A percentile compares a stretch with the other conserved stretches of the same genome.
These are phyloP conservation scores for Parmelia sp. DNA, from an alignment of 495 filamentous ascomycete species.

Conservation along the genomic window DNA sequence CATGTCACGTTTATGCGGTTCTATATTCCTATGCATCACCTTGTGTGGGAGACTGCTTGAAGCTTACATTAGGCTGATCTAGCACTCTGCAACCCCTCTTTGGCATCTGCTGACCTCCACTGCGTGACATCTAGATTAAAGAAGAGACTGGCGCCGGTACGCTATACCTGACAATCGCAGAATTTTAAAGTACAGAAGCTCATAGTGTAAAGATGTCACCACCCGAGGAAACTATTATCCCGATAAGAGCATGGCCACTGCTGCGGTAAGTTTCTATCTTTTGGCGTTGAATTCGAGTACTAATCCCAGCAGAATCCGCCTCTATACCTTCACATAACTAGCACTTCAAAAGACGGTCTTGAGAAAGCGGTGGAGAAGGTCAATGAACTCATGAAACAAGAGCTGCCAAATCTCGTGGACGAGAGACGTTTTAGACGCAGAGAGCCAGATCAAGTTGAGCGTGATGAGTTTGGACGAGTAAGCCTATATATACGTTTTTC, in stretches of 20 bases:
- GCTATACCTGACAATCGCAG: conserved; percentile 55
- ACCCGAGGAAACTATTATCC: conserved; percentile 94
- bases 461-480: conserved; percentile 91
- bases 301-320: conserved; percentile 69
- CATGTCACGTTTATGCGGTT: conserved; percentile 36
- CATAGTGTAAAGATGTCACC: conserved; percentile 91
- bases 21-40: conserved; percentile 29
- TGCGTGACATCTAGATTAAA: conserved; percentile 97
- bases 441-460: conserved; percentile 83
- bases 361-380: conserved; percentile 81
- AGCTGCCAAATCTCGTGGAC: conserved; percentile 90
- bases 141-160: conserved; percentile 99
- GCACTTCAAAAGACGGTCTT: conserved; percentile 83
- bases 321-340: conserved; percentile 90
- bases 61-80: conserved; percentile 78
- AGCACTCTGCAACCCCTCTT: conserved; percentile 68
- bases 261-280: conserved; percentile 57
- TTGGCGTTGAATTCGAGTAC: conserved; percentile 5
- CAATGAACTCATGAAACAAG: conserved; percentile 91
- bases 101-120: conserved; percentile 95
- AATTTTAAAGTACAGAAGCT: conserved; percentile 52
- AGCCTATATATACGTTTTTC: conserved; percentile 28
- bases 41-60: conserved; percentile 54
- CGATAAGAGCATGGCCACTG: conserved; percentile 94
- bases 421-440: conserved; percentile 87